Conservation (phyloP, 257 asterid genomes). For the Coffea canephora region DNA sequence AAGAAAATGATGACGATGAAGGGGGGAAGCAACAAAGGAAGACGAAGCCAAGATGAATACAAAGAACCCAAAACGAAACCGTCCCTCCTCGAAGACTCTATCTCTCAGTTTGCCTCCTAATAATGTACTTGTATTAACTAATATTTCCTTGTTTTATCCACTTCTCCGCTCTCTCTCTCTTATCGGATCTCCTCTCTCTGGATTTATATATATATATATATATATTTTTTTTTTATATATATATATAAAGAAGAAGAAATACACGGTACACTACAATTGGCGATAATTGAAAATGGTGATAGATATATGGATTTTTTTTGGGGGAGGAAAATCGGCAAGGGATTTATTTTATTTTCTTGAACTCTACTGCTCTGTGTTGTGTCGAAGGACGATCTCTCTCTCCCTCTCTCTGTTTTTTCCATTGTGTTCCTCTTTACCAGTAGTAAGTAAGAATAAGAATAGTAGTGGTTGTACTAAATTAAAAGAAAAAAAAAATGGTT, state of each 20-base stretch:
- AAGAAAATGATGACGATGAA: neutral
- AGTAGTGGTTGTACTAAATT: no score
- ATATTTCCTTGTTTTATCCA: neutral
- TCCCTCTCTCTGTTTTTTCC: neutral
- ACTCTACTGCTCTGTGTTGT: neutral
- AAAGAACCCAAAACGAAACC: slow-evolving; percentile 25
- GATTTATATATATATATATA: neutral
- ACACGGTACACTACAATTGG: neutral
- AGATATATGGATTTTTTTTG: neutral
- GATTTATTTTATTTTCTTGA: neutral
- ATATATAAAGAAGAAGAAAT: neutral
- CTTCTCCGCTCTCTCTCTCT: neutral
- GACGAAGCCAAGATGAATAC: slow-evolving; percentile 23
- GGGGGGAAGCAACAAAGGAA: slow-evolving; percentile 6
- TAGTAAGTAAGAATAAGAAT: neutral
- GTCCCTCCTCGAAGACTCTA: slow-evolving; percentile 8
- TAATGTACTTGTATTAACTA: neutral
- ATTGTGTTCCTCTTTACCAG: neutral
- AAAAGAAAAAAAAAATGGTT: no score
- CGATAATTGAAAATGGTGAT: neutral
- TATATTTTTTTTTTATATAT: no score
- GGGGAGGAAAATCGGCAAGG: neutral
- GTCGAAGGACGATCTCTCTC: neutral
- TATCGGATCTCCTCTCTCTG: neutral
- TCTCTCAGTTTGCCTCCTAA: neutral